Percentiles rank a stretch among this genome's conserved stretches.
Evolutionary conservation across 371 early-diverging fungal species (phyloP).

Genomic region (Mortierella sp.): DNA sequence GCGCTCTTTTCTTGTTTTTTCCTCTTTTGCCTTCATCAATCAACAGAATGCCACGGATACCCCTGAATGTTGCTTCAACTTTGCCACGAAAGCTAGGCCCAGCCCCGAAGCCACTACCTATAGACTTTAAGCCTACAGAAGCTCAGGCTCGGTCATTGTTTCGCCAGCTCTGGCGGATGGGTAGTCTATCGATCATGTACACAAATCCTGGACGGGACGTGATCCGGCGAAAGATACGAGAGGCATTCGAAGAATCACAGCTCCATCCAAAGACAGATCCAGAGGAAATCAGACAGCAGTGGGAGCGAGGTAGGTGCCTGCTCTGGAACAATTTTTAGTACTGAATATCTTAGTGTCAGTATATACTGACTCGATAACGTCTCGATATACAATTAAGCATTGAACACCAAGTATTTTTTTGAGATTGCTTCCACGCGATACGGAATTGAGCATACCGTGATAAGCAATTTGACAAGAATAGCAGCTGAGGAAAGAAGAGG

Average conservation of each 20-base stretch:
- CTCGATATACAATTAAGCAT: slow-evolving; percentile 13
- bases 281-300: slow-evolving; percentile 23
- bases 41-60: slow-evolving; percentile 39
- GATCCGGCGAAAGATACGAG: slow-evolving; percentile 43
- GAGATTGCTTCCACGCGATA: slow-evolving; percentile 49
- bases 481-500: slow-evolving; percentile 19
- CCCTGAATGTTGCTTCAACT: slow-evolving; percentile 37
- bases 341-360: no score
- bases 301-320: slow-evolving; percentile 42
- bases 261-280: slow-evolving; percentile 12
- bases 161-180: slow-evolving; percentile 50
- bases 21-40: neutral
- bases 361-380: neutral
- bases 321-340: neutral
- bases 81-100: slow-evolving; percentile 44
- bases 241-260: slow-evolving; percentile 43
- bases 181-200: slow-evolving; percentile 48
- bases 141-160: slow-evolving; percentile 53
- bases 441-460: slow-evolving; percentile 47
- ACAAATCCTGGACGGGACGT: slow-evolving; percentile 29
- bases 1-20: neutral
- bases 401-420: slow-evolving; percentile 48
- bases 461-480: slow-evolving; percentile 37
- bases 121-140: slow-evolving; percentile 29
- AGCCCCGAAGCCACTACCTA: slow-evolving; percentile 34